Percentiles rank a stretch among this genome's conserved stretches.
Evolutionary conservation across 2,329 filamentous ascomycete genomes (phyloP).

Genomic region (Colletotrichum sp.): DNA sequence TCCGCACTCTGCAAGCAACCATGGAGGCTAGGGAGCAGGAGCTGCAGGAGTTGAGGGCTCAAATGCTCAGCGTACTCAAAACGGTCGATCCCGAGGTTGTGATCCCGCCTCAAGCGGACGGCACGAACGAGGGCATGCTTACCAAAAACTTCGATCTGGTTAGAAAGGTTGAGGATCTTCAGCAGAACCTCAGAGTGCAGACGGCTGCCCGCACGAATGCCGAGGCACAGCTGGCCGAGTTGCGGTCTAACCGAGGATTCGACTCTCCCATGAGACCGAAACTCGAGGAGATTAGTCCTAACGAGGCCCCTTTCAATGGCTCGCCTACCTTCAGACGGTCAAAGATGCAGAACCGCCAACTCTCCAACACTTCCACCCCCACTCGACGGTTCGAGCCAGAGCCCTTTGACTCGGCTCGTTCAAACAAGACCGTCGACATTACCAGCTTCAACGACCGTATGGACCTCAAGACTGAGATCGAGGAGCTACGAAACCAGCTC

Average conservation of each 20-base stretch:
- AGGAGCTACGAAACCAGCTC: slow-evolving; percentile 91
- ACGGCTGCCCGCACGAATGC: slow-evolving; percentile 81
- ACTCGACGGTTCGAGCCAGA: slow-evolving; percentile 73
- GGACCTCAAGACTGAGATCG: slow-evolving; percentile 89
- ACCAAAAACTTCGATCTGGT: slow-evolving; percentile 84
- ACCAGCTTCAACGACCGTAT: slow-evolving; percentile 85
- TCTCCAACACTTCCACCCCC: slow-evolving; percentile 80
- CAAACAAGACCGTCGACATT: slow-evolving; percentile 85
- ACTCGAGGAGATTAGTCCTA: slow-evolving; percentile 86
- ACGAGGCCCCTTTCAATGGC: slow-evolving; percentile 75
- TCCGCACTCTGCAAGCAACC: slow-evolving; percentile 78
- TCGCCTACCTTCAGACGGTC: slow-evolving; percentile 75
- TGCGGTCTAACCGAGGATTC: slow-evolving; percentile 71
- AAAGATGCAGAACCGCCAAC: slow-evolving; percentile 60
- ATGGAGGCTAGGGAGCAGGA: slow-evolving; percentile 83
- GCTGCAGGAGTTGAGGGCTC: slow-evolving; percentile 77
- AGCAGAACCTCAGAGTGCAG: slow-evolving; percentile 85
- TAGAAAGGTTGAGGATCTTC: slow-evolving; percentile 85
- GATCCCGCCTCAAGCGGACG: slow-evolving; percentile 66
- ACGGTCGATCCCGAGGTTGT: slow-evolving; percentile 81
- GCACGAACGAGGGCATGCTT: slow-evolving; percentile 60
- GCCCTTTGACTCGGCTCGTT: slow-evolving; percentile 75
- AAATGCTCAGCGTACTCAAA: slow-evolving; percentile 83
- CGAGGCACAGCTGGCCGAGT: slow-evolving; percentile 80
- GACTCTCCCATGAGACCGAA: slow-evolving; percentile 76